Evolutionary conservation across 495 filamentous ascomycete species (phyloP).

Genomic region (Terfezia boudieri): DNA sequence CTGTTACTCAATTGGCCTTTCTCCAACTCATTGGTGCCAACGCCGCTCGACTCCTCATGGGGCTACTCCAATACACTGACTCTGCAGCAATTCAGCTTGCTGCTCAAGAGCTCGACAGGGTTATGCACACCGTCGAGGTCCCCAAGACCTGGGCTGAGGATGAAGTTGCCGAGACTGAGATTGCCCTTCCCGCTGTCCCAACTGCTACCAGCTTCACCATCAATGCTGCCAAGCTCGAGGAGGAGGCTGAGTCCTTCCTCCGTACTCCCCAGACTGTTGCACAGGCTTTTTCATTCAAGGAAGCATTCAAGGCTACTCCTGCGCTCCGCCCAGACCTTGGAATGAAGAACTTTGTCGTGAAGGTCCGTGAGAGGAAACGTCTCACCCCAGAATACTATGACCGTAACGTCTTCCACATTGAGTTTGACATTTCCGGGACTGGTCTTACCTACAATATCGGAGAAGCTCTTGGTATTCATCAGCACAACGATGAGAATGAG

Average conservation of each 20-base stretch:
- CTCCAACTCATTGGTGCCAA: slow-evolving; percentile 34
- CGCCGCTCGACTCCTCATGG: slow-evolving; percentile 10
- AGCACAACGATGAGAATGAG: slow-evolving; percentile 63
- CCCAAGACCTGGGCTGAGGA: slow-evolving; percentile 57
- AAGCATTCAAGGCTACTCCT: slow-evolving; percentile 57
- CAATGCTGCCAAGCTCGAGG: slow-evolving; percentile 55
- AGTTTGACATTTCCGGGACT: slow-evolving; percentile 81
- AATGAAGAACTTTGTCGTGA: slow-evolving; percentile 65
- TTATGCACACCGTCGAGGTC: slow-evolving; percentile 46
- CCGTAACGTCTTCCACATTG: slow-evolving; percentile 99
- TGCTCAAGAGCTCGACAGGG: slow-evolving; percentile 41
- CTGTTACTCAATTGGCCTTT: slow-evolving; percentile 43
- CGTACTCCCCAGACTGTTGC: slow-evolving; percentile 61
- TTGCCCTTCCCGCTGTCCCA: slow-evolving; percentile 35
- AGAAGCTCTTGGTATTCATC: slow-evolving; percentile 92
- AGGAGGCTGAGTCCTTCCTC: slow-evolving; percentile 38
- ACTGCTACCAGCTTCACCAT: slow-evolving; percentile 55
- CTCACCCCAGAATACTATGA: slow-evolving; percentile 78
- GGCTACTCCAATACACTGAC: slow-evolving; percentile 5
- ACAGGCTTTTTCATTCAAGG: slow-evolving; percentile 78
- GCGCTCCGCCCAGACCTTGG: slow-evolving; percentile 64
- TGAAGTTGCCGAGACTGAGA: slow-evolving; percentile 30
- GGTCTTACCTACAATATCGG: slow-evolving; percentile 91
- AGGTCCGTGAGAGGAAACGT: slow-evolving; percentile 84
- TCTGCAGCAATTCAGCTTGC: slow-evolving; percentile 29